A percentile compares a stretch with the other conserved stretches of the same genome.
Conservation (phyloP, 2,329 filamentous ascomycete genomes). For the Colletotrichum sidae region DNA sequence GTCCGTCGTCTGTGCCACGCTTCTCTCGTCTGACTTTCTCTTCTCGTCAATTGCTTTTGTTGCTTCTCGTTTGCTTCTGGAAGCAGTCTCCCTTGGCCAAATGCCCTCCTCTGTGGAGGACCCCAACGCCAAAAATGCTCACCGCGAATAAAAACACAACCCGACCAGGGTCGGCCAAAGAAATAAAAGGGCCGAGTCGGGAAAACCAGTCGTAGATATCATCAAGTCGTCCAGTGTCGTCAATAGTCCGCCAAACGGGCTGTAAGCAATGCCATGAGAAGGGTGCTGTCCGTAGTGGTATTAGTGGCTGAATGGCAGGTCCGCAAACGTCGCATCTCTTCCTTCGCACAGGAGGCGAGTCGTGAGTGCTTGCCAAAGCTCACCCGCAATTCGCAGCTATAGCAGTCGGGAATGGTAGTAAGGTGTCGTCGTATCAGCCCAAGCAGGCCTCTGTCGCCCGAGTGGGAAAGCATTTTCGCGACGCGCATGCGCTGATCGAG, state of each 20-base stretch:
- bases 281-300: conserved; percentile 6
- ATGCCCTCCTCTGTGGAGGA: conserved; percentile 28
- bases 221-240: conserved; percentile 38
- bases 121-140: conserved; percentile 38
- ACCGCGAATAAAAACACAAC: conserved; percentile 24
- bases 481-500: conserved; percentile 22
- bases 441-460: conserved; percentile 12
- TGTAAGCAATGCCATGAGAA: conserved; percentile 32
- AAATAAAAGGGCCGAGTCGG: conserved; percentile 23
- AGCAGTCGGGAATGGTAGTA: conserved; percentile 17
- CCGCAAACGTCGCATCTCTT: conserved; percentile 14
- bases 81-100: conserved; percentile 20
- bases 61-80: conserved; percentile 27
- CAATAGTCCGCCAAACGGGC: conserved; percentile 27
- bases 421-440: conserved; percentile 19
- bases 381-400: conserved; percentile 2
- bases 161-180: conserved; percentile 25
- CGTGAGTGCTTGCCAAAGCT: not conserved
- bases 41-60: conserved; percentile 24
- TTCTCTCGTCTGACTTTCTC: conserved; percentile 18
- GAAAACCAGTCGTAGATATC: conserved; percentile 38
- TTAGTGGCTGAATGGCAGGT: conserved; percentile 23
- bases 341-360: not conserved
- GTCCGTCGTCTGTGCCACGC: conserved; percentile 27
- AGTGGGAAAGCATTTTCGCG: conserved; percentile 11